These are phyloP conservation scores for Phaeotremella skinneri DNA, from an alignment of 768 basidiomycete genomes.

Conservation along the genomic window DNA sequence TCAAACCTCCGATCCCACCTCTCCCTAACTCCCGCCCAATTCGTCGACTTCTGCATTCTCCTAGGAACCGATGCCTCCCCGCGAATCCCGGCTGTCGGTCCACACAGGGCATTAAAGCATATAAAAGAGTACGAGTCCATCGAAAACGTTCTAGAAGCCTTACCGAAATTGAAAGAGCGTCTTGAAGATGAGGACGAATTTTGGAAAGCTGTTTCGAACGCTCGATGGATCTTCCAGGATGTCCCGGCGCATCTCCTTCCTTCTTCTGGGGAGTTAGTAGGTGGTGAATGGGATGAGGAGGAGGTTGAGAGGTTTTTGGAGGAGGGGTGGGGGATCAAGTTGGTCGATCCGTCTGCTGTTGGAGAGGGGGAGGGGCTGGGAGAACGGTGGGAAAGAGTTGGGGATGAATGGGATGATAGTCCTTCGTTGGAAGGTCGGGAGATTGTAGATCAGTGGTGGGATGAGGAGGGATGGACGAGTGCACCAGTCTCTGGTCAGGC, in stretches of 20 bases:
- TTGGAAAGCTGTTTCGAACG: constrained; percentile 20
- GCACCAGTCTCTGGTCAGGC: too few relatives aligned
- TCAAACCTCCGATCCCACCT: constrained; percentile 62
- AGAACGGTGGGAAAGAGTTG: neutral
- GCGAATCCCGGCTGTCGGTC: constrained; percentile 78
- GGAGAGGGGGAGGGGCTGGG: neutral
- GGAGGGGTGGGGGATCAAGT: constrained; percentile 39
- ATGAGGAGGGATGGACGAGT: too few relatives aligned
- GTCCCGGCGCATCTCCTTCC: constrained; percentile 23
- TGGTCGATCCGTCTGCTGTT: constrained; percentile 9
- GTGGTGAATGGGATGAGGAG: constrained; percentile 10
- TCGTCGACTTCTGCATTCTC: constrained; percentile 79
- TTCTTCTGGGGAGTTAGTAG: constrained; percentile 10
- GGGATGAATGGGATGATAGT: neutral
- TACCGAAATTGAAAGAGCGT: constrained; percentile 18
- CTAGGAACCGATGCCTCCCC: constrained; percentile 88
- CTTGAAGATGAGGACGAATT: constrained; percentile 28
- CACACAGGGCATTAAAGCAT: constrained; percentile 69
- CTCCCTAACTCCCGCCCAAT: constrained; percentile 60
- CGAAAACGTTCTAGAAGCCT: constrained; percentile 61
- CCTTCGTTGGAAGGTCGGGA: too few relatives aligned
- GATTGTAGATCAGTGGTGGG: neutral
- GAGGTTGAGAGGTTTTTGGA: constrained; percentile 34
- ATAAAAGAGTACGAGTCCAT: constrained; percentile 71
- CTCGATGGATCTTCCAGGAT: constrained; percentile 22